Base-by-base conservation (phyloP, 148 eudicot genomes). In the Heliamphora exappendiculata region DNA sequence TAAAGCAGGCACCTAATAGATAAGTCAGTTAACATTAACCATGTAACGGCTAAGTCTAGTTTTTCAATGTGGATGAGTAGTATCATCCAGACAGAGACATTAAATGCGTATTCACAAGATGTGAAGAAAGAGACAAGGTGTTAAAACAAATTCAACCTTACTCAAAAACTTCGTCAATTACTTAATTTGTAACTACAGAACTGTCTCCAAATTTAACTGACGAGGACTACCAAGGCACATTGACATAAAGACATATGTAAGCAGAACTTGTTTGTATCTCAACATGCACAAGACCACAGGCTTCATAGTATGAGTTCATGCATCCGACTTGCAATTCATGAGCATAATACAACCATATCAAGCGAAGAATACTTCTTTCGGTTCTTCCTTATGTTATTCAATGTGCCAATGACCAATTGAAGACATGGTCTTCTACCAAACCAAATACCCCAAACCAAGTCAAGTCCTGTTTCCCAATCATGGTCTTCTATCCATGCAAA, bases 101-200 rank as follows among this genome's bases (percentile, higher is more conserved):
- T 4, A 60, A 7, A 42, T 28, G 24, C 11, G n/a, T 7, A 19
- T 44, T 33, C 33, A 26, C 14, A 65, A 50, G 65, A 69, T 41
- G 55, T 66, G 24, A 34, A 50, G 79, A 50, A 49, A 64, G 57
- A 75, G 5, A 39, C 45, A 65, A 12, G 68, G 77, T 63, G 45
- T 29, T 42, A 58, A 54, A n/a, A 67, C 50, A 44, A 60, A 28
- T 24, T 36, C 45, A 24, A 50, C 74, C 17, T 3, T 6, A 26
- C 4, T 74, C 45, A 65, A 65, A 37, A 7, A 5, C 14, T 62
- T 11, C 28, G 9, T 14, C n/a, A 67, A 67, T 69, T 24, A 20
- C 31, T 37, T 44, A 45, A 69, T 69, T 20, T 67, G 29, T 11
- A 20, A 45, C 33, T 26, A n/a, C 53, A 0, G 49, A 45, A 20